Base-by-base conservation (phyloP, 306 rosid species). In the Dalbergia cochinchinensis region DNA sequence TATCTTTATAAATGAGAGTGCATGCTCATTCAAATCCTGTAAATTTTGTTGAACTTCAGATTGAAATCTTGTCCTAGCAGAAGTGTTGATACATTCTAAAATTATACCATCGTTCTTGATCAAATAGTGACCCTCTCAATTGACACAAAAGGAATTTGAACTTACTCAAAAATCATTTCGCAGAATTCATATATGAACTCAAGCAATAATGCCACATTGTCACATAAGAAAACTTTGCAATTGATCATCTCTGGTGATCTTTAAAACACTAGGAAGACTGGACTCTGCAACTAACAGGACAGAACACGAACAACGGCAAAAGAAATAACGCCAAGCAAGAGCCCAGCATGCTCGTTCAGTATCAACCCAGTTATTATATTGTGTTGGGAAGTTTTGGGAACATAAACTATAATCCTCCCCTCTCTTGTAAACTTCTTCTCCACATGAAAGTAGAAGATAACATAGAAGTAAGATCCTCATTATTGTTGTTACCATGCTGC, bases 11-110 rank as follows among this genome's bases (percentile, higher is more conserved):
- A 12, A 34, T 20, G 5, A 19, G 44, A 67, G 47, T 73, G 58
- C 42, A 31, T 33, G 60, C 59, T 69, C 22, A 19, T 34, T 45
- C 51, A 60, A 20, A 74, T 74, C 65, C 5, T 45, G 5, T 69
- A 10, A 76, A 65, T 41, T 61, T 22, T 44, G 57, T 47, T 41
- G 53, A 55, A 41, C 42, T 42, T 44, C 31, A 62, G 64, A 78
- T 20, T 7, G 7, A 48, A 67, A 78, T 67, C 62, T 33, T 63
- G 69, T 68, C 26, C 48, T 59, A 39, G 10, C 74, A 69, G 54
- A 53, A 68, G 57, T 8, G 19, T 31, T 13, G 18, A 54, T 75
- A 65, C 57, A 70, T 35, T 19, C 5, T 16, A 53, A 80, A 68
- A 33, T 34, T 15, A 15, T 15, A 41, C 57, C 62, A 66, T 66